These are phyloP conservation scores for Biscogniauxia mediterranea DNA, from an alignment of 2,329 filamentous ascomycete genomes.

Conservation along the genomic window DNA sequence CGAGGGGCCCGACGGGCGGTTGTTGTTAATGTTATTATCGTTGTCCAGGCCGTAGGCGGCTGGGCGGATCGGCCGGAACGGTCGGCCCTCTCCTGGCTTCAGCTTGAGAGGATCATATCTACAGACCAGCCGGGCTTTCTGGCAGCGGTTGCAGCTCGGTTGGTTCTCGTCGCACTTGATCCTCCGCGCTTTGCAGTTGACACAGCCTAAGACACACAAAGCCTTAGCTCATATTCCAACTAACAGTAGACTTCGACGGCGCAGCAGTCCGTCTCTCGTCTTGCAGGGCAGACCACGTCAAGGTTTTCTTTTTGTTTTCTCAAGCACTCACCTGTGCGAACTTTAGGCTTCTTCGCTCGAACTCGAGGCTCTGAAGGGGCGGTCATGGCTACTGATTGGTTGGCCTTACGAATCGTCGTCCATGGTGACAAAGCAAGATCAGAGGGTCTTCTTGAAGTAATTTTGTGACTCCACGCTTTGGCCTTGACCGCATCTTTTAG, in stretches of 20 bases:
- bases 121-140: constrained; percentile 13
- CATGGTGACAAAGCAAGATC: constrained; percentile 3
- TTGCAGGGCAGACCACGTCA: neutral
- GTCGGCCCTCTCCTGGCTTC: neutral
- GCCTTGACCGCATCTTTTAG: neutral
- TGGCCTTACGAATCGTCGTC: constrained; percentile 1
- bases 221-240: neutral
- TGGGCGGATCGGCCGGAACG: constrained; percentile 1
- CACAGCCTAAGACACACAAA: constrained; percentile 8
- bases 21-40: neutral
- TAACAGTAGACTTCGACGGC: constrained; percentile 2
- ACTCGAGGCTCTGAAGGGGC: constrained; percentile 16
- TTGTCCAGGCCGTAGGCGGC: neutral
- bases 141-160: constrained; percentile 15
- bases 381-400: constrained; percentile 14
- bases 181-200: constrained; percentile 18
- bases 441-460: neutral
- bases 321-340: constrained; percentile 16
- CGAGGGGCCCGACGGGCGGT: neutral
- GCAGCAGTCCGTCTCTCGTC: neutral
- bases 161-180: constrained; percentile 20
- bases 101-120: constrained; percentile 7
- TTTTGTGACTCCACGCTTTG: neutral
- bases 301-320: too few species aligned
- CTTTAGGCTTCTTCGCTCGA: constrained; percentile 17